Percentiles rank a stretch among this genome's conserved stretches.
Conservation (phyloP, 2,329 filamentous ascomycete genomes). For the Metarhizium robertsii region DNA sequence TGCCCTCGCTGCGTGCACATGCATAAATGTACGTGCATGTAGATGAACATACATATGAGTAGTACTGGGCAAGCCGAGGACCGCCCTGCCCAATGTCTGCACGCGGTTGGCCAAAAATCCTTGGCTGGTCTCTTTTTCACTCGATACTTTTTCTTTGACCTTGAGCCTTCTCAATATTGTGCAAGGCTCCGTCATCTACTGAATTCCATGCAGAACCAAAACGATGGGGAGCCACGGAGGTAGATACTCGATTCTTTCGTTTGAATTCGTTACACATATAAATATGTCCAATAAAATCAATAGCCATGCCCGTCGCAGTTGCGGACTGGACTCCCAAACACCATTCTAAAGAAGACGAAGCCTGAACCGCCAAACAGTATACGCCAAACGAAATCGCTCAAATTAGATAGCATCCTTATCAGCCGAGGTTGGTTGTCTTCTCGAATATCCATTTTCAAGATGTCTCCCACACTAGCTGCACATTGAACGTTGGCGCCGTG, state of each 20-base stretch:
- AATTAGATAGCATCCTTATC: not conserved
- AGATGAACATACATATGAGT: too few species aligned
- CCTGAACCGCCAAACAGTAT: not conserved
- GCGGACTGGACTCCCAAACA: not conserved
- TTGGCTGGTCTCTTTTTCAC: too few species aligned
- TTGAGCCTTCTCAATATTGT: too few species aligned
- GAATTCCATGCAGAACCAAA: not conserved
- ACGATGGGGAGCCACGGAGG: not conserved
- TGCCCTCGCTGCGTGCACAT: too few species aligned
- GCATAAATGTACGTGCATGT: too few species aligned
- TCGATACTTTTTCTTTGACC: too few species aligned
- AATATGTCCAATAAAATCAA: not conserved
- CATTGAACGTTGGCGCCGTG: conserved; percentile 32
- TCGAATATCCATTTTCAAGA: conserved; percentile 6
- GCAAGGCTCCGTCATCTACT: too few species aligned
- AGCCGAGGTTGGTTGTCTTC: not conserved
- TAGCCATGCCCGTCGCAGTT: not conserved
- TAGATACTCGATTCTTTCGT: not conserved
- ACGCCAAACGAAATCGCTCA: not conserved
- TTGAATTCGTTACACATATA: not conserved
- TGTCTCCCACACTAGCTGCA: conserved; percentile 27
- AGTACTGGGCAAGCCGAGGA: too few species aligned
- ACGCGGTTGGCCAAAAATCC: too few species aligned
- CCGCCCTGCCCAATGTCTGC: too few species aligned
- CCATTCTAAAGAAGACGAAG: not conserved